Evolutionary conservation across 169 alveolate species (phyloP).

Genomic region (Amoebophrya sp.): DNA sequence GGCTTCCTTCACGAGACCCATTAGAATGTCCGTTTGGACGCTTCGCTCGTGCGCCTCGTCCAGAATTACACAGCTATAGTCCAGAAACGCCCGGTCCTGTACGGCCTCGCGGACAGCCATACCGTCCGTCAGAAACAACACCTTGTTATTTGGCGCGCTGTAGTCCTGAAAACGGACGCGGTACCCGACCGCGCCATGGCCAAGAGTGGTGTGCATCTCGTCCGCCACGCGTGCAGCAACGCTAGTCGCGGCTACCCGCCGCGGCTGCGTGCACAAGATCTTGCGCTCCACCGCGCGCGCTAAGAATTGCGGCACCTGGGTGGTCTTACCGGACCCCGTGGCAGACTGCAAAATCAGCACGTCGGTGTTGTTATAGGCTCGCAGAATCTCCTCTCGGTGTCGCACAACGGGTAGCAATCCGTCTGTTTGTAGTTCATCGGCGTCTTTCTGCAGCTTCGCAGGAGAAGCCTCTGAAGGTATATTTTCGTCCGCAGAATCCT

Average conservation of each 20-base stretch:
- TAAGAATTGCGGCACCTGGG: constrained; percentile 89
- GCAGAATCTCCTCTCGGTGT: not conserved
- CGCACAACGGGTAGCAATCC: not conserved
- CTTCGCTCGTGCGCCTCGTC: constrained; percentile 99
- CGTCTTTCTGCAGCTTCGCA: no score
- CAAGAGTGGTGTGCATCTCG: constrained; percentile 68
- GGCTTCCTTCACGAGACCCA: constrained; percentile 88
- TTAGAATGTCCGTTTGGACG: constrained; percentile 91
- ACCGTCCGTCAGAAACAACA: constrained; percentile 98
- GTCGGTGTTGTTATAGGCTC: not conserved
- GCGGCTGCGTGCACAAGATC: constrained; percentile 96
- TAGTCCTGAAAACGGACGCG: constrained; percentile 84
- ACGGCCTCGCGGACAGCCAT: constrained; percentile 95
- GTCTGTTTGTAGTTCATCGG: not conserved
- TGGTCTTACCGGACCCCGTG: constrained; percentile 97
- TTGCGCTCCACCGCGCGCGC: constrained; percentile 56
- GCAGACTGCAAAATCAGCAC: not conserved
- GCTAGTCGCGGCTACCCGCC: constrained; percentile 99
- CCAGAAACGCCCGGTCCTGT: constrained; percentile 77
- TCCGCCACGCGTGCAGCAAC: constrained; percentile 97
- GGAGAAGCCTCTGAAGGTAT: no score
- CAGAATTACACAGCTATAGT: constrained; percentile 88
- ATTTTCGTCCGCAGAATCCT: no score
- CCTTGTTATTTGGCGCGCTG: constrained; percentile 83
- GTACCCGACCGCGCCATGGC: constrained; percentile 42